Evolutionary conservation across 106 monocot species (phyloP).

Genomic region (Gastrodia elata): DNA sequence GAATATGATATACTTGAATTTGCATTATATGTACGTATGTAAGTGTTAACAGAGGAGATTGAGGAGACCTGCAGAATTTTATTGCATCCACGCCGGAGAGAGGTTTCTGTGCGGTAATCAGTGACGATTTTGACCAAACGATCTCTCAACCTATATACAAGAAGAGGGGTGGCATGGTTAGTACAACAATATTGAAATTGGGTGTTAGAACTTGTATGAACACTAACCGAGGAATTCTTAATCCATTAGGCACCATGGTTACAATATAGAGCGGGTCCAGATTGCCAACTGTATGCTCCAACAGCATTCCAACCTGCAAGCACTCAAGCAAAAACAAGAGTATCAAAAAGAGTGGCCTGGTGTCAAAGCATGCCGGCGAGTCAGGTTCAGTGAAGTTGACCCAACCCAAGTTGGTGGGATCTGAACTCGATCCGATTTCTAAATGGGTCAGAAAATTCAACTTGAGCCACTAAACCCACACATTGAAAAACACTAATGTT

Average conservation of each 20-base stretch:
- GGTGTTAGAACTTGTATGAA: background rate
- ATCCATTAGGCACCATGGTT: slow-evolving; percentile 74
- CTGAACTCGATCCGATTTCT: too few species aligned
- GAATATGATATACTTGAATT: background rate
- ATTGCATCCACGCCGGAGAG: slow-evolving; percentile 88
- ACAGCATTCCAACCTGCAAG: slow-evolving; percentile 78
- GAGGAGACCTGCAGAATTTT: slow-evolving; percentile 78
- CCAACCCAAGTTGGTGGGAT: too few species aligned
- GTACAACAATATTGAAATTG: background rate
- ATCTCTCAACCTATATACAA: slow-evolving; percentile 82
- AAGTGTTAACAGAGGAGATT: too few species aligned
- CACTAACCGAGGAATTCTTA: slow-evolving; percentile 69
- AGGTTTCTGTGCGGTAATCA: slow-evolving; percentile 94
- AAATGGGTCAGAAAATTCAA: too few species aligned
- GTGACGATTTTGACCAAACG: slow-evolving; percentile 95
- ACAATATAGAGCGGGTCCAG: slow-evolving; percentile 96
- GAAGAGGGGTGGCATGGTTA: background rate
- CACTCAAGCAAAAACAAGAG: too few species aligned
- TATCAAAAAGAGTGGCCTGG: too few species aligned
- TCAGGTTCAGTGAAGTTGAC: too few species aligned
- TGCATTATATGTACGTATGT: background rate
- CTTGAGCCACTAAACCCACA: too few species aligned
- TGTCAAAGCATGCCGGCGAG: too few species aligned
- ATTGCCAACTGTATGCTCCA: slow-evolving; percentile 96
- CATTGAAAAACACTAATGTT: too few species aligned